Evolutionary conservation across 306 rosid species (phyloP).

Genomic region (Ochetophila trinervis): DNA sequence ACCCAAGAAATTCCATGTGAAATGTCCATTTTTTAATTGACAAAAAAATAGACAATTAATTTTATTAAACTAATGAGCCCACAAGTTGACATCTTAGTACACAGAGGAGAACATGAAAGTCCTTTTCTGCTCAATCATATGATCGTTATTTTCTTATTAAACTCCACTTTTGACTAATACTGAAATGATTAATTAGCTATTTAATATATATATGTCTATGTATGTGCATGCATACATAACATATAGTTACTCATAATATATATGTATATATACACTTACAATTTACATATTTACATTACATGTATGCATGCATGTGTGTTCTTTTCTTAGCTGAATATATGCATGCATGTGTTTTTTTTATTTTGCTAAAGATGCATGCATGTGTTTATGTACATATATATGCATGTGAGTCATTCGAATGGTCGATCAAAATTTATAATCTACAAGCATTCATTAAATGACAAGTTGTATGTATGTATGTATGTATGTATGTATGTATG

Average conservation of each 20-base stretch:
- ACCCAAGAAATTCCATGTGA: constrained; percentile 55
- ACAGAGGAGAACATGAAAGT: constrained; percentile 29
- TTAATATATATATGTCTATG: constrained; percentile 1
- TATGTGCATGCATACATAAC: background rate
- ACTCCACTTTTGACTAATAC: constrained; percentile 28
- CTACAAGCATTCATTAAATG: too few species aligned
- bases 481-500: too few species aligned
- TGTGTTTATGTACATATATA: too few species aligned
- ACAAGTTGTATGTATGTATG: too few species aligned
- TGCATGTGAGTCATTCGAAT: too few species aligned
- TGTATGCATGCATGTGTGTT: too few species aligned
- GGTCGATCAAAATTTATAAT: too few species aligned
- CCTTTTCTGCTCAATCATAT: constrained; percentile 26
- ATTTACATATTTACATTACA: too few species aligned
- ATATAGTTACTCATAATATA: background rate
- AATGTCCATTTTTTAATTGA: constrained; percentile 18
- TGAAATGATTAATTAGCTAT: constrained; percentile 20
- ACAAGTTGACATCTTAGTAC: constrained; percentile 30
- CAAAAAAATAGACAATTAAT: background rate
- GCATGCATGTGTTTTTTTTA: too few species aligned
- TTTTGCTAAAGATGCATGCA: too few species aligned
- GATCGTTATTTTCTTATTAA: background rate
- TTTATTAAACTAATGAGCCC: constrained; percentile 17
- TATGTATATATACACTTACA: background rate
- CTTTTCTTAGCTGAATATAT: too few species aligned